Evolutionary conservation across 2,329 filamentous ascomycete genomes (phyloP), one percentile per base, ranked within the genome.

Genomic region (Trichophyton schoenleinii): DNA sequence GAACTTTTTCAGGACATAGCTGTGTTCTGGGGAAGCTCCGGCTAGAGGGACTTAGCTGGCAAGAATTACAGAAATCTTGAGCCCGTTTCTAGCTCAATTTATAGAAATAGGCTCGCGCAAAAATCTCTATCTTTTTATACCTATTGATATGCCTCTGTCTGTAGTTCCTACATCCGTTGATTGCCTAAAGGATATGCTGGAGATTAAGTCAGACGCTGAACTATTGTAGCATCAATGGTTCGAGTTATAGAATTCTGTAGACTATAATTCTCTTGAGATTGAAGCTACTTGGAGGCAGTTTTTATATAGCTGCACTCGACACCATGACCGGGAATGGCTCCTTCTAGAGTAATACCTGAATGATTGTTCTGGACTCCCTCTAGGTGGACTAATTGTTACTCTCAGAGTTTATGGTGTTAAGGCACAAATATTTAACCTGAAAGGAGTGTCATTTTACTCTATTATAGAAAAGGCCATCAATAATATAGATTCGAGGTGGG

Each of bases 151-250:
- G 67, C 66, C 9, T 57, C 66, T 31, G 68, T 58, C 63, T 28
- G 68, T 69, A 62, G 63, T 70, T 9, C 65, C 66, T 11, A 57
- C 69, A 2, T 69, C 69, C 48, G 59, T 70, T 44, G 66, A 70
- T 62, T 69, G 69, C 49, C 8, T 69, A 1, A 62, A 52, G 55
- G 63, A 66, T 11, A 69, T 70, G 66, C 65, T 70, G 41, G 57
- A 60, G 57, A 67, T 69, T 38, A 67, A 66, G 28, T 66, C 68
- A 1, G 68, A 68, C 2, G 61, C 66, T 28, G 66, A 69, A 18
- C 57, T 70, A 36, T 53, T 70, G 22, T 61, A 64, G 57, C 67
- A 69, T 53, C 63, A 69, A 62, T 70, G 68, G 68, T 61, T 63
- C 3, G 3, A 28, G 11, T 18, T 22, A 7, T 13, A 28, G 22